Evolutionary conservation across 768 basidiomycete species (phyloP), one percentile per base, ranked within the genome.

Genomic region (Pleurotus citrinopileatus): DNA sequence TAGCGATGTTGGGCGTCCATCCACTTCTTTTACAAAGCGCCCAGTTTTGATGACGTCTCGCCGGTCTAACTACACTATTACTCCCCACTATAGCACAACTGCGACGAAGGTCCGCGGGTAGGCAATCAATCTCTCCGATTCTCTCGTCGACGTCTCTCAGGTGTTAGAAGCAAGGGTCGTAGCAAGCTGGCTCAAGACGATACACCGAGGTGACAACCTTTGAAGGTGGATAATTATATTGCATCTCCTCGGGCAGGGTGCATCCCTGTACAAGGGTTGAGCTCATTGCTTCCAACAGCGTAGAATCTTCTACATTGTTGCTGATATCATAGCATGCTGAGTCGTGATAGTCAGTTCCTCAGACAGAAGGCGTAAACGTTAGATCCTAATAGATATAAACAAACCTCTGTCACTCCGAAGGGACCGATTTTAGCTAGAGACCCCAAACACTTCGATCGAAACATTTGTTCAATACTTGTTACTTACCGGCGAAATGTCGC

Each of bases 371-470:
- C 17, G 17, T 40, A 13, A 19, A 7, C 56, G 46, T 28, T 19
- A n/a, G 57, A 58, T 34, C 20, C 20, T 51, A 61, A 55, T 52
- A 63, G 19, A 23, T 17, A n/a, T 55, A 61, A 61, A 58, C 56
- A 60, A 53, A 37, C 61, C 57, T 58, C 53, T 55, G 55, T 53
- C 55, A 60, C 61, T 46, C 43, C 27, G 17, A 4, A 20, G 42
- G 28, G 13, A 26, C 36, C n/a, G 47, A 12, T 47, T 23, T 27
- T 19, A 28, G 27, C 22, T 38, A 36, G 51, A 53, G 70, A 70
- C 74, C 74, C 74, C 74, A 69, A 72, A 64, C 64, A 74, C 72
- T 61, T 68, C 60, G 63, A 72, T 67, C 63, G 64, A 63, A 58
- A 44, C 50, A 60, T 59, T 63, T 60, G 59, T 56, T 42, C 7